A percentile compares a stretch with the other conserved stretches of the same genome.
Conservation (phyloP, 2,329 filamentous ascomycete species). For the Chaetomiaceae sp. region DNA sequence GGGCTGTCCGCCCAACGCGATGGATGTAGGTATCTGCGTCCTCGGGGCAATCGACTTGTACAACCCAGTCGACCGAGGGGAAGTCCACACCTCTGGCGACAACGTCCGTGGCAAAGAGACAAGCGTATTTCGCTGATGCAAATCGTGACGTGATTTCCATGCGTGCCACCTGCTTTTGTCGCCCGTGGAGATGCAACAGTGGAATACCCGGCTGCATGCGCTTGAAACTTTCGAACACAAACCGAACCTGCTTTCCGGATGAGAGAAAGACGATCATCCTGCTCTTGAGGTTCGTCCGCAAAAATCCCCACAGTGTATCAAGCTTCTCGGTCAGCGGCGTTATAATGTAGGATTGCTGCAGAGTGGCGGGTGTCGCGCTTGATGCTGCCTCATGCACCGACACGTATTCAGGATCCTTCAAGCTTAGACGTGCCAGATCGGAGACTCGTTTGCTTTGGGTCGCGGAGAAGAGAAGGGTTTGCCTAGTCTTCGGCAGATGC, state of each 20-base stretch:
- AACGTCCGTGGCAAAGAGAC: slow-evolving; percentile 92
- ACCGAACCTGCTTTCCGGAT: slow-evolving; percentile 93
- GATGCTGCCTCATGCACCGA: slow-evolving; percentile 82
- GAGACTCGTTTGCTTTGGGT: slow-evolving; percentile 94
- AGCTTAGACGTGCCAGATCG: slow-evolving; percentile 80
- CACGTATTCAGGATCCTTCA: slow-evolving; percentile 91
- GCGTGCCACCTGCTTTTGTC: slow-evolving; percentile 86
- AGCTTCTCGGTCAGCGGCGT: slow-evolving; percentile 84
- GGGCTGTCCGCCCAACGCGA: slow-evolving; percentile 88
- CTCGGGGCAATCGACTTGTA: slow-evolving; percentile 96
- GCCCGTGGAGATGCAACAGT: slow-evolving; percentile 85
- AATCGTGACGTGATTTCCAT: slow-evolving; percentile 85
- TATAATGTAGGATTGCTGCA: slow-evolving; percentile 89
- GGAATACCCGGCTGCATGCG: slow-evolving; percentile 93
- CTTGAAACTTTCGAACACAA: slow-evolving; percentile 88
- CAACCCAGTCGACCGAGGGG: slow-evolving; percentile 94
- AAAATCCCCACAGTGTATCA: slow-evolving; percentile 87
- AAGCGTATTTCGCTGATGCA: slow-evolving; percentile 72
- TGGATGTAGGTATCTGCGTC: slow-evolving; percentile 98
- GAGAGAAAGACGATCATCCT: slow-evolving; percentile 96
- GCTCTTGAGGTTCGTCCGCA: slow-evolving; percentile 82
- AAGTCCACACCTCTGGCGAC: slow-evolving; percentile 93
- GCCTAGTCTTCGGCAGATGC: slow-evolving; percentile 77
- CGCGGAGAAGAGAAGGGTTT: slow-evolving; percentile 92
- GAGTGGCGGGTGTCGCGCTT: slow-evolving; percentile 72